Base-by-base conservation (phyloP, 495 filamentous ascomycete species). In the Immersiella caudata region DNA sequence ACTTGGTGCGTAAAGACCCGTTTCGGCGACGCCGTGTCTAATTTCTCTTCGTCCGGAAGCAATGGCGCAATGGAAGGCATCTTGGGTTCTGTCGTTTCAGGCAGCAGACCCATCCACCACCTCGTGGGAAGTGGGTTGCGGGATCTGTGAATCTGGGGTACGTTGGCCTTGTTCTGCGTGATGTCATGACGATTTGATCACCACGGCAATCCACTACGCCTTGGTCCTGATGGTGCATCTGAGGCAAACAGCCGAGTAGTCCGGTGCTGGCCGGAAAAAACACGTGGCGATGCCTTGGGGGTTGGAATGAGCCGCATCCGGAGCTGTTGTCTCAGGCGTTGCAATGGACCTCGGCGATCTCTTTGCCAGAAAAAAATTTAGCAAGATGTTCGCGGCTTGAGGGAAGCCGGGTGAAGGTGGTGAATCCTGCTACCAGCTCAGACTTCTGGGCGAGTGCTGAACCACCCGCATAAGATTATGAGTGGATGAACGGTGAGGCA, bases 241-340 rank as follows among this genome's bases (percentile, higher is more conserved):
- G 40, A 46, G 40, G 40, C 40, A 46, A 46, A 55, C 52, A 24
- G n/a, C 24, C 20, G 52, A 24, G 20, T n/a, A 26, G 21, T 33
- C 20, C 21, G 52, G 52, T 12, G 52, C 20, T 55, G 52, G 52
- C 24, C 52, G 21, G 52, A 26, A 55, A n/a, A 55, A 55, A 55
- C 52, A 55, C 52, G 52, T 55, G 52, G 52, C 52, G 20, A 22
- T n/a, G 21, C 20, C 24, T 22, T 55, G 52, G 52, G n/a, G 22
- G 20, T 22, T 22, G 20, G 52, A 22, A 55, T 14, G 52, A 55
- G 52, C 52, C 52, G 52, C 52, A 55, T 55, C 52, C 52, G 52
- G 52, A 12, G 40, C 16, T 55, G 21, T 24, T 55, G 52, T 55
- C 52, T 55, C 52, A 55, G 52, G 40, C 40, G 40, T 6, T 6